Conservation (phyloP, 176 grass and related monocot genomes). For the Cocos nucifera region DNA sequence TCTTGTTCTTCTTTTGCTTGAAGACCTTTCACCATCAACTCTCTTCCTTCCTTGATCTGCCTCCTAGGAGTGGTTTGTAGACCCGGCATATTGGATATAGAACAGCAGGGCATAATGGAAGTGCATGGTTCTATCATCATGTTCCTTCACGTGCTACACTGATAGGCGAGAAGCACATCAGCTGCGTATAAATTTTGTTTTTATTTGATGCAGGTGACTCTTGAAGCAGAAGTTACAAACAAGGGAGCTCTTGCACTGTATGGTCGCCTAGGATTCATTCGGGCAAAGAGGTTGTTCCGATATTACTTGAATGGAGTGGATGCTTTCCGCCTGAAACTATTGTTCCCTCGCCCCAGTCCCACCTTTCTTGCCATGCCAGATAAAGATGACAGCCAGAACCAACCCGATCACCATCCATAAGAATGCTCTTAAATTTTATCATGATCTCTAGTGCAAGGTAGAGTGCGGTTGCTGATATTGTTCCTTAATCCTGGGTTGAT, state of each 20-base stretch:
- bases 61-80: too few species aligned
- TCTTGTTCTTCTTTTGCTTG: too few species aligned
- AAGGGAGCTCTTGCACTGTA: slow-evolving; percentile 85
- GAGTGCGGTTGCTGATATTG: too few species aligned
- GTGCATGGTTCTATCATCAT: too few species aligned
- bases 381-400: not conserved
- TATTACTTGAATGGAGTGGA: slow-evolving; percentile 95
- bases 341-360: slow-evolving; percentile 54
- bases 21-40: too few species aligned
- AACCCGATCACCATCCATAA: not conserved
- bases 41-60: too few species aligned
- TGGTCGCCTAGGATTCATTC: slow-evolving; percentile 81
- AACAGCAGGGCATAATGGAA: too few species aligned
- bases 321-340: slow-evolving; percentile 79
- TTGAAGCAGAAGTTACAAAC: slow-evolving; percentile 95
- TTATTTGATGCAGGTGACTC: slow-evolving; percentile 54
- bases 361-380: slow-evolving; percentile 13
- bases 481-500: too few species aligned
- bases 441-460: too few species aligned
- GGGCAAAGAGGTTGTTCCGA: slow-evolving; percentile 84
- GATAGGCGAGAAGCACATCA: not conserved
- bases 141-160: too few species aligned
- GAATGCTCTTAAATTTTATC: slow-evolving; percentile 2
- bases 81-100: too few species aligned
- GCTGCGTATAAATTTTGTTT: not conserved